Percentiles rank a stretch among this genome's conserved stretches.
Evolutionary conservation across 768 basidiomycete genomes (phyloP).

Genomic region (Filobasidium floriforme): DNA sequence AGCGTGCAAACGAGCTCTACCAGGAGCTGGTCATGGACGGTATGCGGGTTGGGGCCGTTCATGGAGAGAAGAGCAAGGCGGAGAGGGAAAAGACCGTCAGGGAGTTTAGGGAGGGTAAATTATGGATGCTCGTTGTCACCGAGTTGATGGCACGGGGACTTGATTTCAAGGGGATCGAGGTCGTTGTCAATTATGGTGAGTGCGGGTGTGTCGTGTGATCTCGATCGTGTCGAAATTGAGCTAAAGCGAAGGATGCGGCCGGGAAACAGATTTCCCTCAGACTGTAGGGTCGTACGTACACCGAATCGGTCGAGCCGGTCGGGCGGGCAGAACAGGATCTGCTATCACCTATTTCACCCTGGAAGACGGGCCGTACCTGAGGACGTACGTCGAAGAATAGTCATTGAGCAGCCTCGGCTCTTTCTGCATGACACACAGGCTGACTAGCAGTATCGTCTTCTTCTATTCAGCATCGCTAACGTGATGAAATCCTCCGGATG

Average conservation of each 20-base stretch:
- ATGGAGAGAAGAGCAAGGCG: slow-evolving; percentile 79
- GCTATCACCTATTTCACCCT: slow-evolving; percentile 94
- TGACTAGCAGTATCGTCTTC: slow-evolving; percentile 2
- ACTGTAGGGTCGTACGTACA: slow-evolving; percentile 94
- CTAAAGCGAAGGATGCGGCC: neutral
- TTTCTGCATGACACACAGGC: too few relatives aligned
- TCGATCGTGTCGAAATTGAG: slow-evolving; percentile 32
- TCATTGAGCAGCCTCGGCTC: too few relatives aligned
- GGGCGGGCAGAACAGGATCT: slow-evolving; percentile 83
- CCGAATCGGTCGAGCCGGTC: slow-evolving; percentile 90
- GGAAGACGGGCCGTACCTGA: slow-evolving; percentile 82
- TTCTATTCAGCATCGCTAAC: slow-evolving; percentile 68
- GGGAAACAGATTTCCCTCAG: slow-evolving; percentile 69
- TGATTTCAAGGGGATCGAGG: slow-evolving; percentile 89
- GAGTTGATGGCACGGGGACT: slow-evolving; percentile 97
- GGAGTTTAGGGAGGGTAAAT: slow-evolving; percentile 78
- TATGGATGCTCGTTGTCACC: slow-evolving; percentile 92
- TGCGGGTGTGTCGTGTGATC: neutral
- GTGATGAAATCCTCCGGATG: slow-evolving; percentile 90
- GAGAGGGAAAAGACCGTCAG: slow-evolving; percentile 77
- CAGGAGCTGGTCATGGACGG: slow-evolving; percentile 77
- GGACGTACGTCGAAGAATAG: slow-evolving; percentile 51
- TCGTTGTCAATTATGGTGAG: slow-evolving; percentile 68
- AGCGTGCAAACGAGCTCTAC: slow-evolving; percentile 54
- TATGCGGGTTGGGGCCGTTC: slow-evolving; percentile 65